These are phyloP conservation scores for Gnetum montanum DNA, from an alignment of 75 land plant genomes.

Conservation along the genomic window DNA sequence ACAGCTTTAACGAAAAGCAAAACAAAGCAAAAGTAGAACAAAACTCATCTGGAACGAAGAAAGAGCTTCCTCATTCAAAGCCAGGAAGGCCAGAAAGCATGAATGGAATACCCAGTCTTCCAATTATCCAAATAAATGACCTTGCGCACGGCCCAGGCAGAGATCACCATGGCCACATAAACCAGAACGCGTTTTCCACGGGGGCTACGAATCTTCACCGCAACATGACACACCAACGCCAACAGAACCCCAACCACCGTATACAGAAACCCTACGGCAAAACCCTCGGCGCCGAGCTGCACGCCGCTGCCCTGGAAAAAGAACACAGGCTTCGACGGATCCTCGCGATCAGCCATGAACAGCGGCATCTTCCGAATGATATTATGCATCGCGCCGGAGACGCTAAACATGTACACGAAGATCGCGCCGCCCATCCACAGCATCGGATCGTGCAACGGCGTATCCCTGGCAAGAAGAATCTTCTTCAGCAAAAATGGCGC, in stretches of 20 bases:
- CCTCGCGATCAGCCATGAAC: conserved; percentile 65
- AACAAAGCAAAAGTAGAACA: no score
- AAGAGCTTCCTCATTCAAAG: conserved; percentile 40
- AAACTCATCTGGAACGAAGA: no score
- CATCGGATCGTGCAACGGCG: conserved; percentile 48
- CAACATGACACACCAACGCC: conserved; percentile 55
- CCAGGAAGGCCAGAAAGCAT: conserved; percentile 69
- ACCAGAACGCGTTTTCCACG: conserved; percentile 43
- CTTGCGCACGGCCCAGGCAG: conserved; percentile 77
- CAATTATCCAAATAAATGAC: conserved; percentile 86
- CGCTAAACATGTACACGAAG: conserved; percentile 90
- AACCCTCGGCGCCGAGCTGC: conserved; percentile 97
- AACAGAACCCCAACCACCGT: conserved; percentile 74
- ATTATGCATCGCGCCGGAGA: conserved; percentile 92
- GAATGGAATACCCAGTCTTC: conserved; percentile 93
- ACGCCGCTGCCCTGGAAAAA: conserved; percentile 93
- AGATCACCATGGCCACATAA: conserved; percentile 53
- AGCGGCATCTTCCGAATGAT: conserved; percentile 93
- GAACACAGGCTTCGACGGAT: conserved; percentile 62
- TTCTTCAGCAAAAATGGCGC: conserved; percentile 46
- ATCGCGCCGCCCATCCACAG: conserved; percentile 58
- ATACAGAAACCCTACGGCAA: conserved; percentile 78
- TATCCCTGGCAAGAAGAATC: conserved; percentile 41
- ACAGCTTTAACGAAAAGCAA: no score
- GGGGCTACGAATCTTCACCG: conserved; percentile 39